phyloP scores from a whole-genome alignment of 139 green algal genomes.

The Gonium pectorale region DNA sequence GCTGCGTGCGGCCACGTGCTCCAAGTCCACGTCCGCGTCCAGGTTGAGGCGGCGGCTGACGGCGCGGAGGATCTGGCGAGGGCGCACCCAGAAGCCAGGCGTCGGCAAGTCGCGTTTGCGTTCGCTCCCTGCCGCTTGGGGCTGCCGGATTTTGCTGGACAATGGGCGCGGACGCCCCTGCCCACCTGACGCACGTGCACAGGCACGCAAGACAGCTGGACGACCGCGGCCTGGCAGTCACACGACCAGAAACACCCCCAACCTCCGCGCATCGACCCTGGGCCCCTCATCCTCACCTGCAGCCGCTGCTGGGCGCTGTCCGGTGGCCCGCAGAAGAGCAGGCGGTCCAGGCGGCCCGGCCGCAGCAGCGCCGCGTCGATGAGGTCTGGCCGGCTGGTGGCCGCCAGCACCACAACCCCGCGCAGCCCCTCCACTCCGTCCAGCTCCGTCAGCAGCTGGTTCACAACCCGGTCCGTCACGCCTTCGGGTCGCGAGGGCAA shows the following conservation, averaged over 20 bases:
- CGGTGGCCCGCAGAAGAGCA: slow-evolving; percentile 99
- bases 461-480: slow-evolving; percentile 96
- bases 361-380: slow-evolving; percentile 98
- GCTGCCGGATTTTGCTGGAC: too few species aligned
- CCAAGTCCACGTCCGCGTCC: slow-evolving; percentile 61
- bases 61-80: slow-evolving; percentile 58
- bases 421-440: slow-evolving; percentile 94
- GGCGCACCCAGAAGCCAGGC: too few species aligned
- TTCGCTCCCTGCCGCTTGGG: too few species aligned
- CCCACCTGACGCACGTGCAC: too few species aligned
- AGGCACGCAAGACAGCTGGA: too few species aligned
- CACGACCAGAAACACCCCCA: neutral
- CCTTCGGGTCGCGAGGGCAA: too few species aligned
- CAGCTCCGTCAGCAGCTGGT: slow-evolving; percentile 98
- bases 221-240: too few species aligned
- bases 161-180: too few species aligned
- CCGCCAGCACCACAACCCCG: slow-evolving; percentile 93
- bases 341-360: slow-evolving; percentile 97
- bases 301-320: slow-evolving; percentile 63
- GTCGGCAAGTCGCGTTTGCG: too few species aligned
- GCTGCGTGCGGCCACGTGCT: slow-evolving; percentile 49
- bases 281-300: neutral
- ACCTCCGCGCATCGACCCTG: neutral
- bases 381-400: slow-evolving; percentile 97
- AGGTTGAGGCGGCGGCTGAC: slow-evolving; percentile 68